Base-by-base conservation (phyloP, 345 rosid species). In the Hibiscus tridactylites region DNA sequence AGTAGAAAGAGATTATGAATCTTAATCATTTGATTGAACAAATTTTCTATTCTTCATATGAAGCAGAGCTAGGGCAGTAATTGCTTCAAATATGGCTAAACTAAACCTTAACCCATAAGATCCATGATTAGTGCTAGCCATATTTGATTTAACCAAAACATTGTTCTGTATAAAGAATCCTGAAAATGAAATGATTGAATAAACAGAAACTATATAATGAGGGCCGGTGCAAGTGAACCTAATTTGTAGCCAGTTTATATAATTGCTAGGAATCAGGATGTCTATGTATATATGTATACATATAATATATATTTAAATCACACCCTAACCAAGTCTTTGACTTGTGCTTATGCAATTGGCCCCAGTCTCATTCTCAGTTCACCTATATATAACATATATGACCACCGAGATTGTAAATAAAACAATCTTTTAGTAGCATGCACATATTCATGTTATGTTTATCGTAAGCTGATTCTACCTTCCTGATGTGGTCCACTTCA, bases 401-500 rank as follows among this genome's bases (percentile, higher is more conserved):
- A 63, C 52, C 13, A 19, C 47, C 16, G 47, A 76, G 60, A 65
- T 57, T 71, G 31, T 11, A 47, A n/a, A 37, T 3, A 46, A 31
- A 31, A 26, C 6, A 37, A 44, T 13, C n/a, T 64, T 15, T 29
- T 7, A 33, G 37, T 39, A 35, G 28, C 53, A 26, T 31, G 61
- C 53, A 73, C 26, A 33, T 9, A n/a, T 61, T 72, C 61, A 63
- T 47, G 10, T 12, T n/a, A 0, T 28, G 9, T 7, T 15, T 12
- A 49, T 39, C 28, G 50, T 26, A 21, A 35, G 52, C 54, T 37
- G 58, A 44, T n/a, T 59, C 52, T 61, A 87, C 94, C 91, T 87
- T 78, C 77, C 80, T 83, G 37, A 83, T 81, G 21, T 82, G 78
- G 17, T 83, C 82, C 65, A 73, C 85, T 76, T 81, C 75, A 60